Evolutionary conservation across 768 basidiomycete genomes (phyloP).

Genomic region (Kwoniella newhampshirensis): DNA sequence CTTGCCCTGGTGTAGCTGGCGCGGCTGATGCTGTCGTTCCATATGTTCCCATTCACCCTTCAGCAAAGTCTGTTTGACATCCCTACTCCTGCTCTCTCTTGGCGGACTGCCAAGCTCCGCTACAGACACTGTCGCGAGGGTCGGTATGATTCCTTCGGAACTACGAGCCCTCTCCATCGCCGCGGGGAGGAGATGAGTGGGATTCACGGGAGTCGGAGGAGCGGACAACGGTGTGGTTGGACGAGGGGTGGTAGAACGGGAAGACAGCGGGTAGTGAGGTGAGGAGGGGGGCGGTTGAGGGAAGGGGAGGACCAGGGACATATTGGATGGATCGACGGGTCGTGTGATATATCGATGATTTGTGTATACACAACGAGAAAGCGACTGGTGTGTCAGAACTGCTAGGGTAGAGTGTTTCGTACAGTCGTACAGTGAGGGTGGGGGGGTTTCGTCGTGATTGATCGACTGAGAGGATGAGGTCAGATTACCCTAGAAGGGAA

Average conservation of each 20-base stretch:
- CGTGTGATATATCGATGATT: too few relatives aligned
- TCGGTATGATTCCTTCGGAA: conserved; percentile 27
- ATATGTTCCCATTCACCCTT: conserved; percentile 27
- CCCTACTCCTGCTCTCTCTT: conserved; percentile 27
- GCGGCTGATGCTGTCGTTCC: conserved; percentile 3
- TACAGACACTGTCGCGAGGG: neutral
- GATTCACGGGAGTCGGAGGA: conserved; percentile 42
- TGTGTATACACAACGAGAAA: too few relatives aligned
- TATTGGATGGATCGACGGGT: neutral
- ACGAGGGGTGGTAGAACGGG: conserved; percentile 20
- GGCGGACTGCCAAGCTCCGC: neutral
- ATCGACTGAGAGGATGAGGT: too few relatives aligned
- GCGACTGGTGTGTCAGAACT: too few relatives aligned
- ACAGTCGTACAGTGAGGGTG: too few relatives aligned
- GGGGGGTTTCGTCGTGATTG: too few relatives aligned
- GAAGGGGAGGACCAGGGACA: conserved; percentile 21
- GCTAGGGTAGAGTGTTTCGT: too few relatives aligned
- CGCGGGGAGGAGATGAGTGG: conserved; percentile 32
- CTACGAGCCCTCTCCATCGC: conserved; percentile 44
- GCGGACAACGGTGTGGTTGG: conserved; percentile 38
- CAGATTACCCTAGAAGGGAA: too few relatives aligned
- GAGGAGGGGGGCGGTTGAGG: conserved; percentile 14
- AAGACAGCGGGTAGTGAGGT: conserved; percentile 15
- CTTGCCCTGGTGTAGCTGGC: neutral
- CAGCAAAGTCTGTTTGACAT: conserved; percentile 37